Evolutionary conservation across 768 basidiomycete genomes (phyloP).

Genomic region (Mycena olivaceomarginata): DNA sequence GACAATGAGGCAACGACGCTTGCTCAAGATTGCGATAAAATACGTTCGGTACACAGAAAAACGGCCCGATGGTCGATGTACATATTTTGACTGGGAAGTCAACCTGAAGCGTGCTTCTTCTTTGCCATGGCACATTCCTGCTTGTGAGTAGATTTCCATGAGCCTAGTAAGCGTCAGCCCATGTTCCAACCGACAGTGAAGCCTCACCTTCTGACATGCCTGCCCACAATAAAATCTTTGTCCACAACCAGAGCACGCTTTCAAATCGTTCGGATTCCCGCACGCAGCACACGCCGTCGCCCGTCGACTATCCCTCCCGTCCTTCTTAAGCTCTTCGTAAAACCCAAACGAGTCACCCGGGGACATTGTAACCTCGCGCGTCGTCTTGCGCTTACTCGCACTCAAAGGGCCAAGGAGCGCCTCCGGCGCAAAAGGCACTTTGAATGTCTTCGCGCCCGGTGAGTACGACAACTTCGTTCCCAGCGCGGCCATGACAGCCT

Average conservation of each 20-base stretch:
- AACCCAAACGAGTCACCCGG: too few species aligned
- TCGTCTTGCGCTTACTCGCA: conserved; percentile 38
- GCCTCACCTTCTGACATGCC: conserved; percentile 45
- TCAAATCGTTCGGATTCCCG: too few species aligned
- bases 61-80: too few species aligned
- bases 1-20: too few species aligned
- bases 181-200: background rate
- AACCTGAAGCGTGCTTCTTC: conserved; percentile 34
- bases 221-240: conserved; percentile 44
- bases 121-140: conserved; percentile 43
- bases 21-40: too few species aligned
- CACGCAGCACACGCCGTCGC: too few species aligned
- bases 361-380: background rate
- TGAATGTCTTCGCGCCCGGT: conserved; percentile 43
- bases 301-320: too few species aligned
- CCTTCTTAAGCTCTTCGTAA: too few species aligned
- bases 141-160: conserved; percentile 49
- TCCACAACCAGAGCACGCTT: background rate
- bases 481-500: too few species aligned
- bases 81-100: background rate
- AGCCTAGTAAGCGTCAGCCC: conserved; percentile 35
- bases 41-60: too few species aligned
- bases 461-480: too few species aligned
- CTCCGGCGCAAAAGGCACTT: conserved; percentile 40
- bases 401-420: conserved; percentile 27